Evolutionary conservation across 2,329 filamentous ascomycete genomes (phyloP), one percentile per base, ranked within the genome.

Genomic region (Arthrobotrys pseudoclavata): DNA sequence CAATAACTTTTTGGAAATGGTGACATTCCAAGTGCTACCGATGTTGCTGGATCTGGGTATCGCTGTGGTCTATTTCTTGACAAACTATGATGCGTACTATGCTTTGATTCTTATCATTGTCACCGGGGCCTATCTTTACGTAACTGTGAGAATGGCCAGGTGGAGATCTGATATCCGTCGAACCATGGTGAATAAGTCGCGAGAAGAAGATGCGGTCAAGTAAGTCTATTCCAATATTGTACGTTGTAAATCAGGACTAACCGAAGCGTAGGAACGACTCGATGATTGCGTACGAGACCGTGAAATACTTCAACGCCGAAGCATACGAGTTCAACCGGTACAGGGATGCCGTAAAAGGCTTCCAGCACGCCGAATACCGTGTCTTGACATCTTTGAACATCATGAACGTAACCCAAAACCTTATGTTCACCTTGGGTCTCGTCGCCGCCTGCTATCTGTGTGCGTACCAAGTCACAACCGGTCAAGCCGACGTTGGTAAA

Each of bases 261-360:
- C 34, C 34, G 1, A 13, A 10, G n/a, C 9, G 20, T 42, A 79
- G 78, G 85, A 98, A 97, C 83, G 96, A 99, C 84, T 98, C 96
- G 0, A 96, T 99, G 86, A 94, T 96, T 79, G 97, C 94, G n/a
- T 99, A 98, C 83, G 96, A 99, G 85, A 95, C 92, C 1, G 92
- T 95, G 83, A 96, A 95, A 83, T 95, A 95, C 82, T 96, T 96
- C 86, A 95, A 95, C 81, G 92, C 92, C 6, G 92, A 95, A 82
- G 86, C 88, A 1, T 94, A 92, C 82, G 92, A 96, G 82, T 94
- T 93, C 80, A 85, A 87, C 60, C 88, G 92, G 24, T 95, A 94
- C 82, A 87, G 90, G 55, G 84, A 87, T 52, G 91, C 92, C 26
- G 92, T 96, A 68, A 85, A 86, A 53, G 88, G 88, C 68, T 95